Conservation (phyloP, 495 filamentous ascomycete genomes). For the Mytilinidion resinicola region DNA sequence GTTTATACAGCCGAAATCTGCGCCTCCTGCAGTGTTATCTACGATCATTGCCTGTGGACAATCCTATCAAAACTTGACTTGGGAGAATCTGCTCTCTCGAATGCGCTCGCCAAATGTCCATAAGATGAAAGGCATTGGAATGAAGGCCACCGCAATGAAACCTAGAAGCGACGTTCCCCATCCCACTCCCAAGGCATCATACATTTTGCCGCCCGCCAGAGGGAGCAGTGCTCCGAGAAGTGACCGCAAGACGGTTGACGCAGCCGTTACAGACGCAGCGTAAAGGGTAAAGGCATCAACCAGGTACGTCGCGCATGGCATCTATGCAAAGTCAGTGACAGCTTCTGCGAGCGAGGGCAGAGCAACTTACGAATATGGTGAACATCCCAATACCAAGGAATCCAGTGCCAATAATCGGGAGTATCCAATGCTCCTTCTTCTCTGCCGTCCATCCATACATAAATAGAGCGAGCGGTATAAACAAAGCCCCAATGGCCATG, state of each 20-base stretch:
- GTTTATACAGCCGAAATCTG: neutral
- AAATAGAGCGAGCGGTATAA: slow-evolving; percentile 32
- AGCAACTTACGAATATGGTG: slow-evolving; percentile 31
- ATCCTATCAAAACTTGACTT: slow-evolving; percentile 9
- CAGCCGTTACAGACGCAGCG: slow-evolving; percentile 15
- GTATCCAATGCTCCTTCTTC: slow-evolving; percentile 29
- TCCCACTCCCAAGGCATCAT: slow-evolving; percentile 14
- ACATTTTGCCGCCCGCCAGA: slow-evolving; percentile 16
- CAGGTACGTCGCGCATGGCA: slow-evolving; percentile 15
- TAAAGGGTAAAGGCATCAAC: slow-evolving; percentile 22
- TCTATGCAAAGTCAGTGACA: neutral
- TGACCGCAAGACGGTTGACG: slow-evolving; percentile 16
- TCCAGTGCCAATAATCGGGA: slow-evolving; percentile 24
- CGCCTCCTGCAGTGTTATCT: neutral
- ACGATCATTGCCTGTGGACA: neutral
- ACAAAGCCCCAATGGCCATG: slow-evolving; percentile 25
- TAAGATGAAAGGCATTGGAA: slow-evolving; percentile 15
- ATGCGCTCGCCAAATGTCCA: slow-evolving; percentile 17
- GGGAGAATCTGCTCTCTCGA: slow-evolving; percentile 7
- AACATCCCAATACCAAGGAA: slow-evolving; percentile 31
- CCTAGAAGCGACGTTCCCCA: slow-evolving; percentile 24
- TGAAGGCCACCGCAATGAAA: slow-evolving; percentile 18
- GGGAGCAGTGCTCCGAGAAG: slow-evolving; percentile 21
- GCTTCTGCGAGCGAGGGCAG: neutral
- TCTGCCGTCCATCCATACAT: slow-evolving; percentile 36